Conservation (phyloP, 805 yeast species). For the Wickerhamiella azymoides region DNA sequence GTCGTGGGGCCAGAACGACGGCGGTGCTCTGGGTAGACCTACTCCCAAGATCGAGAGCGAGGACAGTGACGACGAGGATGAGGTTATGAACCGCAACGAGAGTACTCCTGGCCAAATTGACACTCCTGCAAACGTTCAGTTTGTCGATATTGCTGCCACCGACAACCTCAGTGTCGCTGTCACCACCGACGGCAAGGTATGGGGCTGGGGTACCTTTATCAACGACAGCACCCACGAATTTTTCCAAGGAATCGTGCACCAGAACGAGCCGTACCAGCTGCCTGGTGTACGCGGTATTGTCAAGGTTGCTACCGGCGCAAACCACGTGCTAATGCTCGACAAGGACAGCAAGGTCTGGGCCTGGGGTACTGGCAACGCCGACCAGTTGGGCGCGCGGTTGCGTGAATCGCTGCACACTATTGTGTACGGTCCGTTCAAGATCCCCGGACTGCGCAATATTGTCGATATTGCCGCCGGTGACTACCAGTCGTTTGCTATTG, state of each 20-base stretch:
- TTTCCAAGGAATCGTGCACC: slow-evolving; percentile 47
- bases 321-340: slow-evolving; percentile 76
- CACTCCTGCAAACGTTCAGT: slow-evolving; percentile 42
- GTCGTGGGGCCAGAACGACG: slow-evolving; percentile 98
- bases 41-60: slow-evolving; percentile 52
- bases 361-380: slow-evolving; percentile 96
- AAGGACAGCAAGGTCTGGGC: slow-evolving; percentile 77
- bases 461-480: slow-evolving; percentile 84
- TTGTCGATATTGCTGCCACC: slow-evolving; percentile 79
- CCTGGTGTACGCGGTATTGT: slow-evolving; percentile 51
- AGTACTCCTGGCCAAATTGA: slow-evolving; percentile 77
- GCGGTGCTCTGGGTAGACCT: slow-evolving; percentile 81
- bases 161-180: slow-evolving; percentile 80
- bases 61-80: slow-evolving; percentile 49
- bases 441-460: slow-evolving; percentile 68
- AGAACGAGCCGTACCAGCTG: slow-evolving; percentile 53
- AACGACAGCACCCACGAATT: slow-evolving; percentile 82
- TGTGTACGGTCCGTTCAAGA: slow-evolving; percentile 53
- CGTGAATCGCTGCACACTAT: slow-evolving; percentile 21
- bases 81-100: slow-evolving; percentile 83
- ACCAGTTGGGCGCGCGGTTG: slow-evolving; percentile 78
- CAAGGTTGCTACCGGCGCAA: slow-evolving; percentile 84
- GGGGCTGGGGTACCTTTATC: slow-evolving; percentile 93
- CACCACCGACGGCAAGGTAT: slow-evolving; percentile 71
- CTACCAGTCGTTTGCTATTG: slow-evolving; percentile 88